Conservation (phyloP, 106 monocot genomes). For the Platanthera guangdongensis region DNA sequence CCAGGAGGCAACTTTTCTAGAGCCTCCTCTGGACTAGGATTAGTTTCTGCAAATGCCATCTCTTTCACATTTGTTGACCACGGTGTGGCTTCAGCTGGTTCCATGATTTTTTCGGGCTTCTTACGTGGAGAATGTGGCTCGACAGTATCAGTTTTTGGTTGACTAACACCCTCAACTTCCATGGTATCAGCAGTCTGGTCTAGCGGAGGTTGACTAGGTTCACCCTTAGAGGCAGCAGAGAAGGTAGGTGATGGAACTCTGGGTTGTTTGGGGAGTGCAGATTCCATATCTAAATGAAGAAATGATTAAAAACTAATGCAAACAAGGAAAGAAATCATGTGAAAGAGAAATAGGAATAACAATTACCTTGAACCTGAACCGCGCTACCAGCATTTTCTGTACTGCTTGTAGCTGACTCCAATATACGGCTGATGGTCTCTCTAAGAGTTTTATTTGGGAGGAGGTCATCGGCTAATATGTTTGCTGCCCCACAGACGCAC, state of each 20-base stretch:
- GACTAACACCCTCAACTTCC: constrained; percentile 29
- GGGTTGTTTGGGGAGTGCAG: constrained; percentile 30
- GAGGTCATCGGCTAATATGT: constrained; percentile 92
- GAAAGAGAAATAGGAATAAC: not conserved
- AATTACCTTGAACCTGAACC: constrained; percentile 63
- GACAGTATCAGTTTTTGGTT: constrained; percentile 20
- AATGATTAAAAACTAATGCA: not conserved
- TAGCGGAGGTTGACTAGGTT: constrained; percentile 7
- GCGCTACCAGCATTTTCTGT: constrained; percentile 88
- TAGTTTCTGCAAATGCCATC: constrained; percentile 30
- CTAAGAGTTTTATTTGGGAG: constrained; percentile 91
- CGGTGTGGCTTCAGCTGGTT: constrained; percentile 30
- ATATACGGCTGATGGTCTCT: constrained; percentile 76
- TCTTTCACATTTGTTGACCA: constrained; percentile 46
- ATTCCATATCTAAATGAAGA: constrained; percentile 50
- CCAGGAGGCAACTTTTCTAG: constrained; percentile 45
- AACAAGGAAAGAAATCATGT: not conserved
- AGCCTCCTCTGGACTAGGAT: constrained; percentile 42
- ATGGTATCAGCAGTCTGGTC: constrained; percentile 10
- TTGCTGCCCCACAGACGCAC: constrained; percentile 84
- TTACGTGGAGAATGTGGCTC: constrained; percentile 18
- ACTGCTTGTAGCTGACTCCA: constrained; percentile 83
- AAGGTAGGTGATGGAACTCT: constrained; percentile 47
- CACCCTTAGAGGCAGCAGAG: constrained; percentile 40
- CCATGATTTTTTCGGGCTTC: constrained; percentile 21